These are phyloP conservation scores for Uronychia setigera DNA, from an alignment of 73 alveolate species.

Conservation along the genomic window DNA sequence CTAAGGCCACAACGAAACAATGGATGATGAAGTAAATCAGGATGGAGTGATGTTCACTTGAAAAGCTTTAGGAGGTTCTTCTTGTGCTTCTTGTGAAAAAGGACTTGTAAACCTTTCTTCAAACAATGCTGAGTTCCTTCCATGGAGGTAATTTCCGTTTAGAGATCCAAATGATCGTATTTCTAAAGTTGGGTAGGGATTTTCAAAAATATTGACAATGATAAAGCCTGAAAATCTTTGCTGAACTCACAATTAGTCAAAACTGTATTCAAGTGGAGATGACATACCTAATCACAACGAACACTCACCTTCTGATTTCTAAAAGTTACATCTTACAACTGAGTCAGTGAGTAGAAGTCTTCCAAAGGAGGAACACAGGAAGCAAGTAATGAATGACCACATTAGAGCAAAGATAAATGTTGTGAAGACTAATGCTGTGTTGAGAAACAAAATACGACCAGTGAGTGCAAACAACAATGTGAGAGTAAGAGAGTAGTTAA, in stretches of 20 bases:
- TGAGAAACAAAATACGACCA: neutral
- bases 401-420: neutral
- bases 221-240: slow-evolving; percentile 32
- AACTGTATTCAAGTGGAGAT: neutral
- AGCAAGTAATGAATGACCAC: neutral
- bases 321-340: too few species aligned
- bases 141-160: slow-evolving; percentile 88
- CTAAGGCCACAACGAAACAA: slow-evolving; percentile 7
- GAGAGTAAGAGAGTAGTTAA: too few species aligned
- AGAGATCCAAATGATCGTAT: slow-evolving; percentile 88
- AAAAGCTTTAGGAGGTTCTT: slow-evolving; percentile 84
- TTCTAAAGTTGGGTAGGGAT: slow-evolving; percentile 49
- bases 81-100: slow-evolving; percentile 92
- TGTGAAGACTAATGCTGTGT: neutral
- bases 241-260: neutral
- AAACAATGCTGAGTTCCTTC: slow-evolving; percentile 64
- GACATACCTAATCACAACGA: neutral
- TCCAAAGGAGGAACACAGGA: neutral
- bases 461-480: neutral
- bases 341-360: neutral
- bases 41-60: slow-evolving; percentile 85
- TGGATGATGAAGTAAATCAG: slow-evolving; percentile 34
- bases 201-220: slow-evolving; percentile 52
- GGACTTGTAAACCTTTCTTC: slow-evolving; percentile 76
- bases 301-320: too few species aligned